Evolutionary conservation across 2,329 filamentous ascomycete genomes (phyloP).

Genomic region (Pseudogymnoascus sp.): DNA sequence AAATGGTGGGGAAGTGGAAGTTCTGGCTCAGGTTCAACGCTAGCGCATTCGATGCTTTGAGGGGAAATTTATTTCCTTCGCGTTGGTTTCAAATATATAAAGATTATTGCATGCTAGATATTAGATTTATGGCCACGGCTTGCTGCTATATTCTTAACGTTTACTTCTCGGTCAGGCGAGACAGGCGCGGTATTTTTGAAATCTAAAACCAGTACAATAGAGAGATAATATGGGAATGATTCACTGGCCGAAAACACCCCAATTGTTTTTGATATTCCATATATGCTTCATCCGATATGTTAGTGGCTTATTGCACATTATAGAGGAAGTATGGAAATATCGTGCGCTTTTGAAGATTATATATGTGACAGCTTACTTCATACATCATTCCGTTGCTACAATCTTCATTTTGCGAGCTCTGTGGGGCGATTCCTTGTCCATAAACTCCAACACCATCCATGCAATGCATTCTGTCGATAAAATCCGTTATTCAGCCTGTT

Average conservation of each 20-base stretch:
- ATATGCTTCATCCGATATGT: neutral
- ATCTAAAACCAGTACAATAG: neutral
- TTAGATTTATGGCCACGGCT: neutral
- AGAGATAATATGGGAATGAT: neutral
- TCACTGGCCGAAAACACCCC: neutral
- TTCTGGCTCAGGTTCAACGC: neutral
- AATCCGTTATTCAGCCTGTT: constrained; percentile 15
- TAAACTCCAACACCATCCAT: constrained; percentile 1
- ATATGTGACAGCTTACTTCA: neutral
- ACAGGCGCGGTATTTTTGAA: neutral
- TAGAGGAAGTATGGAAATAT: neutral
- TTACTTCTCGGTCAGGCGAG: neutral
- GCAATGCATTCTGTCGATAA: neutral
- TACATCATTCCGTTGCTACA: neutral
- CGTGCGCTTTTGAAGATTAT: neutral
- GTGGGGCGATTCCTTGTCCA: neutral
- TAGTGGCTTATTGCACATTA: neutral
- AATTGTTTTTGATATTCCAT: neutral
- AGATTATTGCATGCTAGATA: neutral
- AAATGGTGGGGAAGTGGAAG: neutral
- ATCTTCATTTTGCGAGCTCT: neutral
- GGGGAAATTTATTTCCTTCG: neutral
- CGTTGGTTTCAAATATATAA: neutral
- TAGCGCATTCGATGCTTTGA: neutral
- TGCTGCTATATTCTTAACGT: neutral